These are phyloP conservation scores for Vigna mungo DNA, from an alignment of 306 rosid species.

Conservation along the genomic window DNA sequence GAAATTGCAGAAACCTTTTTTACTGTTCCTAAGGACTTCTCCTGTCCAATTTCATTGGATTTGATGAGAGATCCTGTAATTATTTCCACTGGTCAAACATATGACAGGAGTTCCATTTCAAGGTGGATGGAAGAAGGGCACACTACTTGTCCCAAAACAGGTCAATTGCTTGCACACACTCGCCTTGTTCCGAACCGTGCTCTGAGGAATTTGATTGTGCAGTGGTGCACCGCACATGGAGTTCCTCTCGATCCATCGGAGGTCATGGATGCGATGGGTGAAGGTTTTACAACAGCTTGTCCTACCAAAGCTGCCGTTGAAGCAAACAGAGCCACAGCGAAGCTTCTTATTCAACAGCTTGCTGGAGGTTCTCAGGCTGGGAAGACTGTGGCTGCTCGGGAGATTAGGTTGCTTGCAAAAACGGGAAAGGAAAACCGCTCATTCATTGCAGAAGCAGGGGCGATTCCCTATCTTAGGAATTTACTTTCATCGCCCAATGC, in stretches of 20 bases:
- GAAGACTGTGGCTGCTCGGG: slow-evolving; percentile 84
- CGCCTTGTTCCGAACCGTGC: slow-evolving; percentile 81
- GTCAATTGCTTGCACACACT: slow-evolving; percentile 79
- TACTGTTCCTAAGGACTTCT: slow-evolving; percentile 83
- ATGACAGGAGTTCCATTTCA: slow-evolving; percentile 77
- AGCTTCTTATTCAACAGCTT: slow-evolving; percentile 75
- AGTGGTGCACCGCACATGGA: slow-evolving; percentile 84
- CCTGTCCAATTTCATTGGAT: slow-evolving; percentile 85
- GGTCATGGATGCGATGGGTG: slow-evolving; percentile 53
- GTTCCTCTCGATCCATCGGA: slow-evolving; percentile 79
- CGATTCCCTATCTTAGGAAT: slow-evolving; percentile 75
- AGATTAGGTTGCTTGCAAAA: slow-evolving; percentile 86
- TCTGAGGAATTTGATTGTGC: slow-evolving; percentile 81
- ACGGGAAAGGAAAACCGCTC: slow-evolving; percentile 89
- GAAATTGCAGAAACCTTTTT: slow-evolving; percentile 81
- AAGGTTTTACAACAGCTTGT: slow-evolving; percentile 64
- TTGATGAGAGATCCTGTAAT: slow-evolving; percentile 92
- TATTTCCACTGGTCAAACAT: slow-evolving; percentile 87
- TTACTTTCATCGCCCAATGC: slow-evolving; percentile 71
- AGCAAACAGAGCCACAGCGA: slow-evolving; percentile 78
- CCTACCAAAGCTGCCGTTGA: slow-evolving; percentile 75
- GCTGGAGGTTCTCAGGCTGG: slow-evolving; percentile 66
- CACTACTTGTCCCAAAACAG: slow-evolving; percentile 86
- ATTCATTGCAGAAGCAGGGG: slow-evolving; percentile 94
- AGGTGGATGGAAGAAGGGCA: slow-evolving; percentile 99